Evolutionary conservation across 2,329 filamentous ascomycete species (phyloP).

Genomic region (Aspergillus floridensis): DNA sequence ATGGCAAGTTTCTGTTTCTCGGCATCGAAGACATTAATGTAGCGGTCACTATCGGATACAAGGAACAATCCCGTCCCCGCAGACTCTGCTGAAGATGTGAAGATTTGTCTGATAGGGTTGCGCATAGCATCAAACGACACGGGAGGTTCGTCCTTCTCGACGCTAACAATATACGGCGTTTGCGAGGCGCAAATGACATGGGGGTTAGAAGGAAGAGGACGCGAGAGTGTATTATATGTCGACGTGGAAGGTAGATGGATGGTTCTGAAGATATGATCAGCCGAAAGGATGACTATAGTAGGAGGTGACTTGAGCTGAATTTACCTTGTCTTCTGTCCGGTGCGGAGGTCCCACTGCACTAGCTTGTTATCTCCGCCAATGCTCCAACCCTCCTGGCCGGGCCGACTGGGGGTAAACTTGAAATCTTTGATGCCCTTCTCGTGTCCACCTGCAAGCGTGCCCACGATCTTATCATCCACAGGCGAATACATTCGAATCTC

Average conservation of each 20-base stretch:
- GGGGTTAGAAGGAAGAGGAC: conserved; percentile 40
- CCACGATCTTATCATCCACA: conserved; percentile 47
- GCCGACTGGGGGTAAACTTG: conserved; percentile 46
- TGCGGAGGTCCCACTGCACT: conserved; percentile 52
- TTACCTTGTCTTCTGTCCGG: conserved; percentile 45
- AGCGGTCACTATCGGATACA: conserved; percentile 50
- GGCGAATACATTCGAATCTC: conserved; percentile 52
- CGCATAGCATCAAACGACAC: conserved; percentile 50
- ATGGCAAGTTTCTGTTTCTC: conserved; percentile 44
- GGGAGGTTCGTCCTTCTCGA: conserved; percentile 40
- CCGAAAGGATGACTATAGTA: neutral
- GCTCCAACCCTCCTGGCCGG: conserved; percentile 50
- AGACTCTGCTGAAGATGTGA: conserved; percentile 41
- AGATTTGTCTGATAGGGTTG: conserved; percentile 48
- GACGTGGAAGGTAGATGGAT: conserved; percentile 44
- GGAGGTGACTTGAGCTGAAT: conserved; percentile 1
- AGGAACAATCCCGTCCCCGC: conserved; percentile 43
- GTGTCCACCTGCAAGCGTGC: conserved; percentile 46
- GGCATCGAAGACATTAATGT: conserved; percentile 51
- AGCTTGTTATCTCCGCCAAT: conserved; percentile 53
- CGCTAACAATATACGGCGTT: conserved; percentile 47
- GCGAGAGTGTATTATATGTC: conserved; percentile 39
- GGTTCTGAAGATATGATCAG: conserved; percentile 33
- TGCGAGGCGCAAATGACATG: conserved; percentile 52
- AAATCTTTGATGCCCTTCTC: conserved; percentile 51